Conservation (phyloP, 441 rosid genomes). For the California macrophylla region DNA sequence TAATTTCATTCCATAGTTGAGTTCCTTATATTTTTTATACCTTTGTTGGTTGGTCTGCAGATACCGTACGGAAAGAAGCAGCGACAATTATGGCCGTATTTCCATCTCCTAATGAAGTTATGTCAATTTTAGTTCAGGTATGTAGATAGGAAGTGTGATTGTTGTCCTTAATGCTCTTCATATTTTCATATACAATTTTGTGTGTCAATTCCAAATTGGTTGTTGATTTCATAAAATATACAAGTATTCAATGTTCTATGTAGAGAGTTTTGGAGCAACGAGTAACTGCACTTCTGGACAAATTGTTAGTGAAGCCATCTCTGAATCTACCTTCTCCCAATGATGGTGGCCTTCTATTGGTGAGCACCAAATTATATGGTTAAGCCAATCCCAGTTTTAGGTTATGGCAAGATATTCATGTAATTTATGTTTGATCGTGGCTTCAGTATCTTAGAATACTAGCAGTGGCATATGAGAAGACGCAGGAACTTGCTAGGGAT, state of each 20-base stretch:
- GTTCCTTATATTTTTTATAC: slow-evolving; percentile 14
- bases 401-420: slow-evolving; percentile 17
- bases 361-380: slow-evolving; percentile 32
- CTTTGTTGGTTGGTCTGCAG: slow-evolving; percentile 36
- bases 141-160: background rate
- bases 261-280: slow-evolving; percentile 98
- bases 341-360: slow-evolving; percentile 88
- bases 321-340: slow-evolving; percentile 80
- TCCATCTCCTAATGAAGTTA: slow-evolving; percentile 96
- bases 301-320: slow-evolving; percentile 80
- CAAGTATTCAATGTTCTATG: slow-evolving; percentile 19
- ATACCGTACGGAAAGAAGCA: slow-evolving; percentile 94
- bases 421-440: slow-evolving; percentile 32
- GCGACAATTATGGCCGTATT: slow-evolving; percentile 93
- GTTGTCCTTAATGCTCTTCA: background rate
- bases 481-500: slow-evolving; percentile 93
- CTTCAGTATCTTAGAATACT: slow-evolving; percentile 93
- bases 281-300: slow-evolving; percentile 86
- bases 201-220: background rate
- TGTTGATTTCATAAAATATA: slow-evolving; percentile 9
- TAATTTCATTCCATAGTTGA: slow-evolving; percentile 11
- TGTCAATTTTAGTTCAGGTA: slow-evolving; percentile 98
- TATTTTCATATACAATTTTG: slow-evolving; percentile 7
- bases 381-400: slow-evolving; percentile 13
- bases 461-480: slow-evolving; percentile 96